Conservation (phyloP, 2,329 filamentous ascomycete species). For the Cercospora sp. region DNA sequence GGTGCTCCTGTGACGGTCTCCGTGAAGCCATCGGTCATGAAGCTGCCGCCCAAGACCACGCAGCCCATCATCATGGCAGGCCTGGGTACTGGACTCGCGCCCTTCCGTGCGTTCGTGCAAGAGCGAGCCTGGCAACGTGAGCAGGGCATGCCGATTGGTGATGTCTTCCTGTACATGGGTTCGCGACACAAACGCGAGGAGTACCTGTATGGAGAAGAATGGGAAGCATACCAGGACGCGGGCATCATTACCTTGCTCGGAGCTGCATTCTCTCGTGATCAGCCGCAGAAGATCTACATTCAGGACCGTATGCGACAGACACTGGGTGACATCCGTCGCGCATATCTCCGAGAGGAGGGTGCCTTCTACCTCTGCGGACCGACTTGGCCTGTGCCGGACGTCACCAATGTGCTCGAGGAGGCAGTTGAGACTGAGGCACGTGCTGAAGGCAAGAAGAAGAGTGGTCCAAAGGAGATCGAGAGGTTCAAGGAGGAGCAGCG, state of each 20-base stretch:
- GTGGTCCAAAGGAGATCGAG: slow-evolving; percentile 76
- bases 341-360: slow-evolving; percentile 84
- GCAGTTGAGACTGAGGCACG: slow-evolving; percentile 77
- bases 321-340: slow-evolving; percentile 75
- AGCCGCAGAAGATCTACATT: slow-evolving; percentile 98
- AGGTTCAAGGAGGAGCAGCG: slow-evolving; percentile 90
- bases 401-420: slow-evolving; percentile 90
- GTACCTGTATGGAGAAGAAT: slow-evolving; percentile 98
- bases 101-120: slow-evolving; percentile 99
- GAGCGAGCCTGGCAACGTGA: slow-evolving; percentile 97
- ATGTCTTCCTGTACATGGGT: slow-evolving; percentile 93
- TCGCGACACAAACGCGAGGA: slow-evolving; percentile 97
- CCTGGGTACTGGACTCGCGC: slow-evolving; percentile 93
- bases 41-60: slow-evolving; percentile 82
- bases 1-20: slow-evolving; percentile 84
- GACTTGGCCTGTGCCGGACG: slow-evolving; percentile 97
- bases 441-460: slow-evolving; percentile 44
- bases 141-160: slow-evolving; percentile 92
- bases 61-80: slow-evolving; percentile 98
- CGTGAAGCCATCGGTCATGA: slow-evolving; percentile 99
- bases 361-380: slow-evolving; percentile 97
- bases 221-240: slow-evolving; percentile 95
- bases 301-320: slow-evolving; percentile 96
- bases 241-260: slow-evolving; percentile 94
- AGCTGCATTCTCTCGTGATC: slow-evolving; percentile 91